These are phyloP conservation scores for Coniophora puteana DNA, from an alignment of 1,284 basidiomycete genomes.

Conservation along the genomic window DNA sequence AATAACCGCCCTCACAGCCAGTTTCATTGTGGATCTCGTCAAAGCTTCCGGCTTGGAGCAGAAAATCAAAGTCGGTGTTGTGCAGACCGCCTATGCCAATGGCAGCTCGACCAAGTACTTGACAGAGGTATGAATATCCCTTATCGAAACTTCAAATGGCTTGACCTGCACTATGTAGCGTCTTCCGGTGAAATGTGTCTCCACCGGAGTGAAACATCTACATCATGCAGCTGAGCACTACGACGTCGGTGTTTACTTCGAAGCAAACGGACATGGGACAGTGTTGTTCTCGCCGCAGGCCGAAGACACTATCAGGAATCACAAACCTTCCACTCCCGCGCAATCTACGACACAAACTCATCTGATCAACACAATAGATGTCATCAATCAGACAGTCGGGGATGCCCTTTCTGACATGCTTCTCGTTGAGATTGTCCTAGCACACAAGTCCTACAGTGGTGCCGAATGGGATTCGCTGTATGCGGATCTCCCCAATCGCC, in stretches of 20 bases:
- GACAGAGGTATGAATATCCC: slow-evolving; percentile 49
- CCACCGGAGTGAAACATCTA: slow-evolving; percentile 97
- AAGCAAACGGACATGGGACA: slow-evolving; percentile 99
- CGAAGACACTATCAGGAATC: slow-evolving; percentile 52
- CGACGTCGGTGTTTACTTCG: slow-evolving; percentile 97
- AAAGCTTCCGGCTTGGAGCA: slow-evolving; percentile 76
- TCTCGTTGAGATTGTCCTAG: slow-evolving; percentile 90
- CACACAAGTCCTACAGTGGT: slow-evolving; percentile 83
- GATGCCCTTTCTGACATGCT: slow-evolving; percentile 97
- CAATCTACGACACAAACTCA: slow-evolving; percentile 78
- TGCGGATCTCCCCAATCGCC: slow-evolving; percentile 90
- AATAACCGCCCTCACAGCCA: slow-evolving; percentile 91
- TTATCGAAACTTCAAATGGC: no score
- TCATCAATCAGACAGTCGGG: slow-evolving; percentile 99
- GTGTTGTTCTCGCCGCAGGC: slow-evolving; percentile 88
- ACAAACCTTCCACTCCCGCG: slow-evolving; percentile 76
- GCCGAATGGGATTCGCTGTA: slow-evolving; percentile 94
- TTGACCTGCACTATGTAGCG: slow-evolving; percentile 43
- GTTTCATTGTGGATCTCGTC: slow-evolving; percentile 91
- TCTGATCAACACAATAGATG: slow-evolving; percentile 70
- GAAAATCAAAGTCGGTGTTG: slow-evolving; percentile 82
- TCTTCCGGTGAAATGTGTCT: slow-evolving; percentile 91
- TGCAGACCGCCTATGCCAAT: slow-evolving; percentile 99
- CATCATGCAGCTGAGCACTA: slow-evolving; percentile 96
- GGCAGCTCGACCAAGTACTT: slow-evolving; percentile 95